These are phyloP conservation scores for Russula emetica DNA, from an alignment of 768 basidiomycete species.

Conservation along the genomic window DNA sequence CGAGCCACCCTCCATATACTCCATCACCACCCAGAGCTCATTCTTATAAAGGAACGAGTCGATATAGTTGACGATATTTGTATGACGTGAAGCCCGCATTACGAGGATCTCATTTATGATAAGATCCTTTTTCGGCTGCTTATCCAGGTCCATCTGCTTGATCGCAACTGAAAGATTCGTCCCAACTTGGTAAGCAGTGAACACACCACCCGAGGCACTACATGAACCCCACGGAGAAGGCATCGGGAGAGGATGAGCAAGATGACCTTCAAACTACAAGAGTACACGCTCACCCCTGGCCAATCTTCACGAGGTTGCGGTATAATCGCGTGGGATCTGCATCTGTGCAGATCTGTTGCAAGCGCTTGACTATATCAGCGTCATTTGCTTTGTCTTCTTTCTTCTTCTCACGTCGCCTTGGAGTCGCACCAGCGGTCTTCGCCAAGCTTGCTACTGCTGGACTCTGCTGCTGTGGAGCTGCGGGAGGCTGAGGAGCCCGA, in stretches of 20 bases:
- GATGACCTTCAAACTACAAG: constrained; percentile 2
- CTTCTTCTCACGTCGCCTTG: constrained; percentile 47
- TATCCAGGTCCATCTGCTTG: constrained; percentile 99
- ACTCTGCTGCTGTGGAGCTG: constrained; percentile 49
- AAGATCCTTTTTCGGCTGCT: constrained; percentile 98
- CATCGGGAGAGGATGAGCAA: background rate
- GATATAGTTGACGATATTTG: constrained; percentile 99
- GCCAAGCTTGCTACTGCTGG: constrained; percentile 62
- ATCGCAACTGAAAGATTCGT: constrained; percentile 94
- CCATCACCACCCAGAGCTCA: constrained; percentile 99
- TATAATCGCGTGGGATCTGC: constrained; percentile 95
- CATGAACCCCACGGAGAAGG: background rate
- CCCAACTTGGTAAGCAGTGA: constrained; percentile 96
- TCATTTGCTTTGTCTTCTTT: constrained; percentile 66
- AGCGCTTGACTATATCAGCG: constrained; percentile 84
- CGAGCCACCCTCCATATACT: constrained; percentile 97
- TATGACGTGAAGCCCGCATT: constrained; percentile 93
- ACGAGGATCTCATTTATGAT: constrained; percentile 99
- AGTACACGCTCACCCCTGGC: constrained; percentile 72
- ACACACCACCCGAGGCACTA: constrained; percentile 95
- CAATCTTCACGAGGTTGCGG: constrained; percentile 91
- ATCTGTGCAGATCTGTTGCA: constrained; percentile 94
- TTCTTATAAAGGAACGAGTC: constrained; percentile 98
- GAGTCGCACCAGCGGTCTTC: constrained; percentile 72
- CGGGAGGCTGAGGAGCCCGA: constrained; percentile 36